Evolutionary conservation across 23 red algal species (phyloP).

Genomic region (Gracilaria domingensis): DNA sequence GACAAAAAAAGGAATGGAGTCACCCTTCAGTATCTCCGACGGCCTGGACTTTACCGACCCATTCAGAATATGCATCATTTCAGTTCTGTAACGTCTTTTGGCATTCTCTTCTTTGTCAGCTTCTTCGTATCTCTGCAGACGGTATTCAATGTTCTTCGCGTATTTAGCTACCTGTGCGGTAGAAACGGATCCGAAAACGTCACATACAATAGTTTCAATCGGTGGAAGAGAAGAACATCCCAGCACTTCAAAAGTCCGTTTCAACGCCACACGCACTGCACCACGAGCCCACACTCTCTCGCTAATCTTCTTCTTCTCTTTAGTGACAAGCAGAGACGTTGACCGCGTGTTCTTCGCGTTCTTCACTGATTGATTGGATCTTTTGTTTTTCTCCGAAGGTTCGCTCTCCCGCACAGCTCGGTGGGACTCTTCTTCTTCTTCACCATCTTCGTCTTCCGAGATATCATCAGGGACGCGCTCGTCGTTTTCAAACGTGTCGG

Average conservation of each 20-base stretch:
- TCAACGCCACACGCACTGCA: conserved; percentile 52
- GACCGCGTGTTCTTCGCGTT: neutral
- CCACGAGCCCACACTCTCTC: conserved; percentile 45
- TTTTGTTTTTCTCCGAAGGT: neutral
- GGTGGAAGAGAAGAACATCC: conserved; percentile 10
- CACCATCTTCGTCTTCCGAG: conserved; percentile 40
- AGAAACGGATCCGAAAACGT: conserved; percentile 21
- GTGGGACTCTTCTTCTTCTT: conserved; percentile 6
- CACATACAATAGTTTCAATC: conserved; percentile 5
- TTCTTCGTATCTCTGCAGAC: conserved; percentile 52
- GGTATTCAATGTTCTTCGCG: neutral
- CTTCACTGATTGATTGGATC: neutral
- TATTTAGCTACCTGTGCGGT: conserved; percentile 1
- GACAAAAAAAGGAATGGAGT: conserved; percentile 65
- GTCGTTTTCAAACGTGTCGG: conserved; percentile 41
- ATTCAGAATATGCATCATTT: conserved; percentile 9
- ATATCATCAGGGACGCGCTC: conserved; percentile 38
- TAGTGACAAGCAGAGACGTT: neutral
- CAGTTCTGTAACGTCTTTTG: conserved; percentile 1
- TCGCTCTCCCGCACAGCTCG: neutral
- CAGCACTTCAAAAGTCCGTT: conserved; percentile 8
- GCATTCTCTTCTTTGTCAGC: conserved; percentile 26
- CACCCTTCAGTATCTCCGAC: conserved; percentile 42
- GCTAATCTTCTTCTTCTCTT: conserved; percentile 5
- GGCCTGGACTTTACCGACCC: conserved; percentile 8